A percentile compares a stretch with the other conserved stretches of the same genome.
These are phyloP conservation scores for Backusella liffmaniae DNA, from an alignment of 192 early-diverging fungal species.

Conservation along the genomic window DNA sequence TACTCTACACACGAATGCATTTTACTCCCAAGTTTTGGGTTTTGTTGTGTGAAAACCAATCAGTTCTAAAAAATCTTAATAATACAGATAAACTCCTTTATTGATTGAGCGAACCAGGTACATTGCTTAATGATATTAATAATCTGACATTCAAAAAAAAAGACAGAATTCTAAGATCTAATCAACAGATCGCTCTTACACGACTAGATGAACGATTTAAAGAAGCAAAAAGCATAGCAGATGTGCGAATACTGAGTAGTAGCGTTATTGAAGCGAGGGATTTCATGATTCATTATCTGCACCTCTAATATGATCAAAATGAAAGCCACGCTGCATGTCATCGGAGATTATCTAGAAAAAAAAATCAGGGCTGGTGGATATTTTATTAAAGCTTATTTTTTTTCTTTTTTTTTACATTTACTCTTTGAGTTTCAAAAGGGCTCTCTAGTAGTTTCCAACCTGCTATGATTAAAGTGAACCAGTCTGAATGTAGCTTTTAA, in stretches of 20 bases:
- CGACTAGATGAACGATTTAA: neutral
- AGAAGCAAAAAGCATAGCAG: neutral
- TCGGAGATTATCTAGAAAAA: constrained; percentile 1
- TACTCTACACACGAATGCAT: neutral
- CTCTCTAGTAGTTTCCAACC: neutral
- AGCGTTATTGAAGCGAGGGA: too few relatives aligned
- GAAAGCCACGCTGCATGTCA: neutral
- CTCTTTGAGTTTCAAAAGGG: neutral
- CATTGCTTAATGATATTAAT: neutral
- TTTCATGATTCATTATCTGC: neutral
- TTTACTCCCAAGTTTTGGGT: neutral
- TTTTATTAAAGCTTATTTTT: neutral
- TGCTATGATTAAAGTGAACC: neutral
- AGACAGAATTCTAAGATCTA: neutral
- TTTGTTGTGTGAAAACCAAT: neutral
- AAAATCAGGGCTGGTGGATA: neutral
- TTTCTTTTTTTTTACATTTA: neutral
- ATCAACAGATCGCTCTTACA: neutral
- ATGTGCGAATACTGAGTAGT: neutral
- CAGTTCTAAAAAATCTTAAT: neutral
- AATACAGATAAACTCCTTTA: neutral
- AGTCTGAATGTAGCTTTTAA: neutral
- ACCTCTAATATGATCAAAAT: neutral
- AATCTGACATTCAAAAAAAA: neutral
- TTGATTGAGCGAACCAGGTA: neutral